phyloP scores from a whole-genome alignment of 352 stramenopile species.

The Achlya hypogyna region DNA sequence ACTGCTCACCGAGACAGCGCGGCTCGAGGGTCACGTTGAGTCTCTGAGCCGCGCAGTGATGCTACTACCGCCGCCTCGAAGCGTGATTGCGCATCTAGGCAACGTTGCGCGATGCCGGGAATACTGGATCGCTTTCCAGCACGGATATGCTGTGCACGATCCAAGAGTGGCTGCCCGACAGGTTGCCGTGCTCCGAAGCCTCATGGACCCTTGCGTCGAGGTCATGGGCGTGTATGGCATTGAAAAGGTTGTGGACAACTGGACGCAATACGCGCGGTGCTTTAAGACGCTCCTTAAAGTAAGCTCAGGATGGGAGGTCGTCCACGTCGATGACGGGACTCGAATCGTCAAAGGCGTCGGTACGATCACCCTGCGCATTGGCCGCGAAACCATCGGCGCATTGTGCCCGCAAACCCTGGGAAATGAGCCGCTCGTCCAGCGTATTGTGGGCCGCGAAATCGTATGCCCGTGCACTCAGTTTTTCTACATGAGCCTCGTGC shows the following conservation, averaged over 20 bases:
- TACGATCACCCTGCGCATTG: conserved; percentile 37
- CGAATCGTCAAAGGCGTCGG: conserved; percentile 18
- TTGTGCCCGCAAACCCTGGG: conserved; percentile 49
- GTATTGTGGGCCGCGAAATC: conserved; percentile 53
- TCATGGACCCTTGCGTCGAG: background rate
- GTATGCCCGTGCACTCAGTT: background rate
- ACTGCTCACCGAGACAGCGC: conserved; percentile 49
- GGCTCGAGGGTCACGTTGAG: conserved; percentile 23
- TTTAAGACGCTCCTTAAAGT: background rate
- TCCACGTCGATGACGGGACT: conserved; percentile 22
- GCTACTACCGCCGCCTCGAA: background rate
- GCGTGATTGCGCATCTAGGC: background rate
- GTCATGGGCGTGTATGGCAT: background rate
- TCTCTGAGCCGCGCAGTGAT: background rate
- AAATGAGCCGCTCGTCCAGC: conserved; percentile 50
- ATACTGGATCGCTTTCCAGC: background rate
- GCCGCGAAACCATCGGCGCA: conserved; percentile 46
- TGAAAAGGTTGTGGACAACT: background rate
- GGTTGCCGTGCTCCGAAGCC: background rate
- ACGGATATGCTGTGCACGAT: conserved; percentile 2
- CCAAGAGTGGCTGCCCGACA: background rate
- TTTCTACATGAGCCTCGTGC: background rate
- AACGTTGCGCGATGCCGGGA: background rate
- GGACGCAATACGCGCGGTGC: background rate
- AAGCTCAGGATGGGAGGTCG: background rate